phyloP scores from a whole-genome alignment of 2,329 filamentous ascomycete species.

The Ceratocystis variospora region DNA sequence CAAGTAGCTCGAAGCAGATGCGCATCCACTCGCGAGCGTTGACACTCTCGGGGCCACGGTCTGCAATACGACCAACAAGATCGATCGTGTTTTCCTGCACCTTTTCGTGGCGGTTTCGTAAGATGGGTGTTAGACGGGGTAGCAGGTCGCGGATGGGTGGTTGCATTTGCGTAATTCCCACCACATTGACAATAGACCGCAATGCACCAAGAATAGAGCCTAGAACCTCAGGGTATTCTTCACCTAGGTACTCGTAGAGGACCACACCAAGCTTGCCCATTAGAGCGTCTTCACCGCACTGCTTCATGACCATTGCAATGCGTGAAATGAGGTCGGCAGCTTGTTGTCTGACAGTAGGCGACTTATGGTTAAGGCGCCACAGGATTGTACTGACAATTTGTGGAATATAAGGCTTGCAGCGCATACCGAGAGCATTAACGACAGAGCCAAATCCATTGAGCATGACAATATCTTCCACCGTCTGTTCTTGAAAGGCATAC shows the following conservation, averaged over 20 bases:
- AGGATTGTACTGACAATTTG: constrained; percentile 96
- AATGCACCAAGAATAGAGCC: constrained; percentile 92
- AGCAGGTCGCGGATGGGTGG: constrained; percentile 93
- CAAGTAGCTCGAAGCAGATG: constrained; percentile 95
- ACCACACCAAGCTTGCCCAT: constrained; percentile 93
- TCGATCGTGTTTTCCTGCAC: constrained; percentile 99
- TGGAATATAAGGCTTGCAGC: constrained; percentile 90
- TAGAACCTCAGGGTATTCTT: constrained; percentile 95
- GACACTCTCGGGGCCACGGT: constrained; percentile 89
- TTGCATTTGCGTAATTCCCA: constrained; percentile 96
- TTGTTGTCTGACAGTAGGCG: constrained; percentile 88
- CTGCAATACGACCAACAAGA: constrained; percentile 91
- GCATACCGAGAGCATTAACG: constrained; percentile 82
- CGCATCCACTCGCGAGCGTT: constrained; percentile 99
- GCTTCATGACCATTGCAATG: constrained; percentile 97
- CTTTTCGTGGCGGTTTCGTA: constrained; percentile 96
- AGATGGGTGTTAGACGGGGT: constrained; percentile 88
- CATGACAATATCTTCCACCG: constrained; percentile 88
- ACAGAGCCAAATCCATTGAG: constrained; percentile 96
- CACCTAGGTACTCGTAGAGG: constrained; percentile 93
- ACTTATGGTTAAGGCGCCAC: constrained; percentile 96
- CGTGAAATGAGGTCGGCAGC: constrained; percentile 92
- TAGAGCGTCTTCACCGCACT: constrained; percentile 88
- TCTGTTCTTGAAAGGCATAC: constrained; percentile 95
- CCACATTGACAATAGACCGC: constrained; percentile 91